phyloP scores from a whole-genome alignment of 2,329 filamentous ascomycete species.

The Aspergillus phoenicis region DNA sequence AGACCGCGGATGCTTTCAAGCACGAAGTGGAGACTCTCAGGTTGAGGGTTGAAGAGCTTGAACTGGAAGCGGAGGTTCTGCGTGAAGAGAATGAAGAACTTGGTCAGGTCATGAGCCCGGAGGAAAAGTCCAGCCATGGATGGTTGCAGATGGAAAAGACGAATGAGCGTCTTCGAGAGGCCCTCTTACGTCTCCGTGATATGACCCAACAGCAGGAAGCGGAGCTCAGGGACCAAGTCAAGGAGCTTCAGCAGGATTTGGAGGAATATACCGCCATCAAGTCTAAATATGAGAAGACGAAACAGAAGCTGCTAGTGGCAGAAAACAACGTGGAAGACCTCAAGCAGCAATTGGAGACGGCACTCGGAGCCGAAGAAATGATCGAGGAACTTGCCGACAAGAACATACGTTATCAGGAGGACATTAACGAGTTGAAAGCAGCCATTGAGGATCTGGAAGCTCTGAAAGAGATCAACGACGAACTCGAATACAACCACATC shows the following conservation, averaged over 20 bases:
- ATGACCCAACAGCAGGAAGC: slow-evolving; percentile 82
- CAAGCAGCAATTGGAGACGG: slow-evolving; percentile 85
- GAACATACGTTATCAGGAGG: slow-evolving; percentile 79
- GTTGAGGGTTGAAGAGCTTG: slow-evolving; percentile 76
- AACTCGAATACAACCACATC: slow-evolving; percentile 89
- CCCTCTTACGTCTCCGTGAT: slow-evolving; percentile 80
- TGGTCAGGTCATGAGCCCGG: slow-evolving; percentile 79
- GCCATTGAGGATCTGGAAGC: slow-evolving; percentile 86
- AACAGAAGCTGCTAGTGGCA: slow-evolving; percentile 71
- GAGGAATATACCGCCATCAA: slow-evolving; percentile 68
- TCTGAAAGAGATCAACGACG: slow-evolving; percentile 89
- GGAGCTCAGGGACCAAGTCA: slow-evolving; percentile 74
- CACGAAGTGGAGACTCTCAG: slow-evolving; percentile 77
- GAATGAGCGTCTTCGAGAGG: slow-evolving; percentile 84
- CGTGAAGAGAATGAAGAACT: slow-evolving; percentile 85
- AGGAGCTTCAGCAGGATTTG: slow-evolving; percentile 71
- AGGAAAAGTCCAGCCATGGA: slow-evolving; percentile 81
- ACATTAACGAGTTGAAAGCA: slow-evolving; percentile 78
- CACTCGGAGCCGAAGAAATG: slow-evolving; percentile 86
- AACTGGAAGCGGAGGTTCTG: slow-evolving; percentile 84
- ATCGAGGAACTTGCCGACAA: slow-evolving; percentile 88
- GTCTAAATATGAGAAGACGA: slow-evolving; percentile 68
- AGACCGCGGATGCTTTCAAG: slow-evolving; percentile 80
- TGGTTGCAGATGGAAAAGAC: slow-evolving; percentile 91
- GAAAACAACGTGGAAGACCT: slow-evolving; percentile 82